Evolutionary conservation across 495 filamentous ascomycete genomes (phyloP).

Genomic region (Hypomontagnella monticulosa): DNA sequence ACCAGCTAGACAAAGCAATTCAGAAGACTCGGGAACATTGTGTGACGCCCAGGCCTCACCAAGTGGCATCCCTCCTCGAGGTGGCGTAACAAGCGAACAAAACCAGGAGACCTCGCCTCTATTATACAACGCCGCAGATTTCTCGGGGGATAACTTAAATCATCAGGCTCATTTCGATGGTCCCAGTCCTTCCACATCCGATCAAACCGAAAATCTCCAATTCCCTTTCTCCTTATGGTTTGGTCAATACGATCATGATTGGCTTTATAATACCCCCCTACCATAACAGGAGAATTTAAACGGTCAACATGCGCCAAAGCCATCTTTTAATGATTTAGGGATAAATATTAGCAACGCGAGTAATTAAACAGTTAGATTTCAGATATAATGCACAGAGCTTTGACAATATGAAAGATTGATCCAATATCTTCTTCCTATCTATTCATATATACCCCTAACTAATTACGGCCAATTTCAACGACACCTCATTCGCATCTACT

Average conservation of each 20-base stretch:
- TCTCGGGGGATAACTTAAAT: not conserved
- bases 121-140: not conserved
- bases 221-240: slow-evolving; percentile 32
- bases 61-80: not conserved
- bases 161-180: slow-evolving; percentile 3
- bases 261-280: slow-evolving; percentile 2
- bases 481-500: not conserved
- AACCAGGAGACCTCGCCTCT: not conserved
- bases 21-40: not conserved
- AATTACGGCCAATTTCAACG: not conserved
- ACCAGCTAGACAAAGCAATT: not conserved
- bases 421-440: too few species aligned
- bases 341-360: too few species aligned
- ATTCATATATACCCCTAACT: not conserved
- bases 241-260: slow-evolving; percentile 25
- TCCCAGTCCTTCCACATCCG: slow-evolving; percentile 3
- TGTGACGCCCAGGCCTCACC: not conserved
- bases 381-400: not conserved
- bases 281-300: not conserved
- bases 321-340: too few species aligned
- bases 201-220: slow-evolving; percentile 13
- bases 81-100: not conserved
- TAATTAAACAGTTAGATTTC: not conserved
- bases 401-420: too few species aligned
- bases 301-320: not conserved